Evolutionary conservation across 2,329 filamentous ascomycete genomes (phyloP), one percentile per base, ranked within the genome.

Genomic region (Elsinoe arachidis): DNA sequence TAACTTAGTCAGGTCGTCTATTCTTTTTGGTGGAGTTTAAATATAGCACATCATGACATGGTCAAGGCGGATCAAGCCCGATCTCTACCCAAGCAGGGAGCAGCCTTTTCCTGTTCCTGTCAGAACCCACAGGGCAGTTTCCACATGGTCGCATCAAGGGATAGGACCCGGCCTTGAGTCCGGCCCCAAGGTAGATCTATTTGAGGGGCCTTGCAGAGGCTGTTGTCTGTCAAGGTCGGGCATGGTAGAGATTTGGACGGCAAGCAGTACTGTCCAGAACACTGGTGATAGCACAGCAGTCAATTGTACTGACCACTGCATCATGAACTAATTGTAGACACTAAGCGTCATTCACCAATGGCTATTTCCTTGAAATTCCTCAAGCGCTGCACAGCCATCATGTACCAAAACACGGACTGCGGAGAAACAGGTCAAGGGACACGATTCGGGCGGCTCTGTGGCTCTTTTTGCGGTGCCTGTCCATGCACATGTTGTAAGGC

Each of bases 21-120:
- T 39, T 39, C 14, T 46, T 23, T 23, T 46, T 23, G 11, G 26
- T 34, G 17, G 21, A 17, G 46, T 34, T 26, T 35, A 51, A 51
- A 51, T 51, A 51, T 51, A 51, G 46, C 11, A 51, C 33, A n/a
- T n/a, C 26, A 34, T 34, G 23, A 51, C 46, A 51, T 35, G 26
- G 26, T 17, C 33, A 17, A 17, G 46, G 46, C 33, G 46, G 46
- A 35, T 51, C 46, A 51, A 39, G 37, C 37, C 37, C 37, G 17
- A 26, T 46, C 17, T 17, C 15, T 12, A 2, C 21, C n/a, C 19
- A 14, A 38, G 37, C 33, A 53, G 37, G 49, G 15, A 26, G 49
- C 49, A 53, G 49, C 49, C 49, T 53, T 53, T 30, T 53, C 49
- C 49, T 53, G 49, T 53, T 53, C 49, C 49, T 53, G 34, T 12